Base-by-base conservation (phyloP, 345 rosid species). In the Kandelia obovata region DNA sequence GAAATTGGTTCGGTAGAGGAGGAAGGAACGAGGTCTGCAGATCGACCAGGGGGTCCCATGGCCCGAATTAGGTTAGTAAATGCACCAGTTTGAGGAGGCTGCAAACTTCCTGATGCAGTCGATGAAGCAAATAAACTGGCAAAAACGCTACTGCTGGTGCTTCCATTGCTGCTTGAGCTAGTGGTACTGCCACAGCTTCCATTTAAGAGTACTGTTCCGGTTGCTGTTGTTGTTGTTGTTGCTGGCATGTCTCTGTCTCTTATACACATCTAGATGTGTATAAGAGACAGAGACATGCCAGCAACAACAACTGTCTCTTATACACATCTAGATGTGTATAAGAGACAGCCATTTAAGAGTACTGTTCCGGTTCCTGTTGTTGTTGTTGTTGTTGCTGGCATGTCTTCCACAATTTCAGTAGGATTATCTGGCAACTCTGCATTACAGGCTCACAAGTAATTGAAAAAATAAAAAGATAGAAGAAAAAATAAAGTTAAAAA, bases 91-190 rank as follows among this genome's bases (percentile, higher is more conserved):
- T 76, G 91, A 23, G 89, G 72, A 73, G 90, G 77, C 35, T 83
- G 91, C 61, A 88, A 81, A 74, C 77, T 81, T 46, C 77, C 81
- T 1, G 96, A 71, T 23, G 89, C 75, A 70, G 88, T 81, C 25
- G 97, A 84, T 6, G 98, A 83, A 53, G 88, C 86, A 80, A 95
- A 95, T 68, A 95, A 68, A 75, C 96, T 85, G 25, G 91, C 83
- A 70, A 88, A 87, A 2, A 76, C 84, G 49, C 81, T 77, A 57
- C 81, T 84, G 75, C 80, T 83, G 69, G 80, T 74, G 63, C 77
- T 85, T 25, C 83, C 86, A 69, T 79, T 84, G 75, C 86, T 77
- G 82, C 82, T 73, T 52, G 86, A 79, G 72, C 77, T 75, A 11
- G 81, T 72, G 78, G 82, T 79, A 64, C 81, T 81, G 77, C 83